Evolutionary conservation across 164 flowering plant genomes (phyloP).

Genomic region (Litsea cubeba): DNA sequence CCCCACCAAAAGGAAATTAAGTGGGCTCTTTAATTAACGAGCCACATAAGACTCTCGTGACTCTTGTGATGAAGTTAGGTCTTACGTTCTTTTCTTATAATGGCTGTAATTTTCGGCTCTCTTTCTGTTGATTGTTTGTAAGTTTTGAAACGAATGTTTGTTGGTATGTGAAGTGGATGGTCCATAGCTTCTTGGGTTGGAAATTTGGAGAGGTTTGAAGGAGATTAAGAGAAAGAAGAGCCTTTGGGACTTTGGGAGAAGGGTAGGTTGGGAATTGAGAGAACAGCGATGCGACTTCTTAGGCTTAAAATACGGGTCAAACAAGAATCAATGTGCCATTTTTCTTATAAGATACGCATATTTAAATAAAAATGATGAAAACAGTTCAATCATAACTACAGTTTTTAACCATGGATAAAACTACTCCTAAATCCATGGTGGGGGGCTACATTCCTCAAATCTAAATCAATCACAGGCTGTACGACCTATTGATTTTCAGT

Average conservation of each 20-base stretch:
- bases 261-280: conserved; percentile 6
- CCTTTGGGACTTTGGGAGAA: background rate
- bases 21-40: background rate
- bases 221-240: background rate
- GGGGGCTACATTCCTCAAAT: background rate
- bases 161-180: background rate
- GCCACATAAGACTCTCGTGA: background rate
- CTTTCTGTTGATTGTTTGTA: background rate
- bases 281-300: conserved; percentile 14
- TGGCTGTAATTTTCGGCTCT: background rate
- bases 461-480: background rate
- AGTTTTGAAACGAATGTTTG: background rate
- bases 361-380: background rate
- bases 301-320: conserved; percentile 31
- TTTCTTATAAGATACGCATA: conserved; percentile 12
- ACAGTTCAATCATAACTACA: background rate
- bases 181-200: background rate
- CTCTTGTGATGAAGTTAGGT: background rate
- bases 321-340: conserved; percentile 18
- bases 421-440: too few species aligned
- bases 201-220: background rate
- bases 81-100: background rate
- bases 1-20: background rate
- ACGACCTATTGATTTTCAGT: too few species aligned
- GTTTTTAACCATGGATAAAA: too few species aligned